phyloP scores from a whole-genome alignment of 2,329 filamentous ascomycete genomes.

The Dothistroma septosporum region DNA sequence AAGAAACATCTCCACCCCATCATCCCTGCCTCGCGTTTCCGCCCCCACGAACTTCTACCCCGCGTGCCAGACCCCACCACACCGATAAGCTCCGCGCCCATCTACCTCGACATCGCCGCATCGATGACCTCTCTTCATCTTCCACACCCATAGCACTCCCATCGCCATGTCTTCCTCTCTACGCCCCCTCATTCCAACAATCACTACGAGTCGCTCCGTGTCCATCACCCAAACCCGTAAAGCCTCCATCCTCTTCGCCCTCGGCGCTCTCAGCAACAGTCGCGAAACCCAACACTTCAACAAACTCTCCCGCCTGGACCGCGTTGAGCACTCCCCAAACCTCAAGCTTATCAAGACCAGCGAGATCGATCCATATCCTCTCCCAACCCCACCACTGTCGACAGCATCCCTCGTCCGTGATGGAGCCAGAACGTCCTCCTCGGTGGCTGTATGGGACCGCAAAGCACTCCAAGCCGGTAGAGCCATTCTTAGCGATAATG shows the following conservation, averaged over 20 bases:
- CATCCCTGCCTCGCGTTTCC: not conserved
- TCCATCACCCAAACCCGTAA: conserved; percentile 14
- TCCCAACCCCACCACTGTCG: conserved; percentile 7
- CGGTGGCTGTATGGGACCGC: conserved; percentile 18
- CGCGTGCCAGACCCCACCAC: not conserved
- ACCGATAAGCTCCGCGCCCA: not conserved
- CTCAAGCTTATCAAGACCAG: conserved; percentile 32
- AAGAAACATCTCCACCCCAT: not conserved
- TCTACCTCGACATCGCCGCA: not conserved
- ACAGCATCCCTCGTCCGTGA: not conserved
- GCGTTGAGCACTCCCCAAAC: conserved; percentile 30
- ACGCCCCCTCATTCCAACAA: not conserved
- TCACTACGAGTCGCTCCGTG: conserved; percentile 15
- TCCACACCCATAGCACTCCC: not conserved
- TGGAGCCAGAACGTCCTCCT: not conserved
- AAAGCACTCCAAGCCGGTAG: conserved; percentile 22
- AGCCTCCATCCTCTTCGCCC: conserved; percentile 28
- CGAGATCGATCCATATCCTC: conserved; percentile 27
- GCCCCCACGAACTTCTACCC: conserved; percentile 1
- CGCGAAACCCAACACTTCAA: conserved; percentile 34
- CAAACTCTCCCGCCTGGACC: conserved; percentile 28
- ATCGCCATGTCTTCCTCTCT: not conserved
- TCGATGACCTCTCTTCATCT: not conserved
- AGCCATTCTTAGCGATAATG: conserved; percentile 21
- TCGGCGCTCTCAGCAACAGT: conserved; percentile 29